Conservation (phyloP, 2,329 filamentous ascomycete genomes). For the Epichloe gansuensis region DNA sequence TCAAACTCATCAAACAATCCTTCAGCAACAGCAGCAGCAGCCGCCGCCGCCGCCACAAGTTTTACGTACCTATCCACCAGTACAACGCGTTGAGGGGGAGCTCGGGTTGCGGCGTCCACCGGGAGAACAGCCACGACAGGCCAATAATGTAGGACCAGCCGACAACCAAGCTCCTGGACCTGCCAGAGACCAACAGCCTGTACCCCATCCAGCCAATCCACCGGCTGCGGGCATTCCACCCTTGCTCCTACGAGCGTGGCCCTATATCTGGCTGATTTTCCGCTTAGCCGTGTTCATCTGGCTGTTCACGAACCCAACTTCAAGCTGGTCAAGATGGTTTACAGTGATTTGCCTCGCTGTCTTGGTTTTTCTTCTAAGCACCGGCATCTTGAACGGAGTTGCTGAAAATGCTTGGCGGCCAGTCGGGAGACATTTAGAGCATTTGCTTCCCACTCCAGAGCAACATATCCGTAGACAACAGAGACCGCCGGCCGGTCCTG, state of each 20-base stretch:
- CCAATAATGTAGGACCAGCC: neutral
- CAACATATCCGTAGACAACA: constrained; percentile 12
- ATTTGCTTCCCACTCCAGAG: constrained; percentile 39
- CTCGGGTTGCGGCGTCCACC: constrained; percentile 4
- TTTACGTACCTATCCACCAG: constrained; percentile 7
- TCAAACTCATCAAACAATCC: neutral
- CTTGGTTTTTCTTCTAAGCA: constrained; percentile 45
- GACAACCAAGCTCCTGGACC: neutral
- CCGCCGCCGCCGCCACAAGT: constrained; percentile 9
- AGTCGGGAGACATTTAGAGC: constrained; percentile 45
- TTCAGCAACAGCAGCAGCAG: constrained; percentile 11
- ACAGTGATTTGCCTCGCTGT: constrained; percentile 41
- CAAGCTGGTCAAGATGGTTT: constrained; percentile 47
- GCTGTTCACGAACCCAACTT: constrained; percentile 47
- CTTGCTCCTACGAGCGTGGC: constrained; percentile 31
- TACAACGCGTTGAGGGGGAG: neutral
- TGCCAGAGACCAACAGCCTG: constrained; percentile 1
- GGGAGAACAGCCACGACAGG: constrained; percentile 10
- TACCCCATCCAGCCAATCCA: constrained; percentile 28
- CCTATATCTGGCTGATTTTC: constrained; percentile 49
- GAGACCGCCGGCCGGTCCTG: constrained; percentile 11
- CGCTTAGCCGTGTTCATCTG: constrained; percentile 48
- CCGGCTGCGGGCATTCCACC: constrained; percentile 19
- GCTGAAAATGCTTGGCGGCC: constrained; percentile 43
- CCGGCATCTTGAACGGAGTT: constrained; percentile 42